Evolutionary conservation across 2,329 filamentous ascomycete species (phyloP).

Genomic region (Aspergillus pseudoviridinutans): DNA sequence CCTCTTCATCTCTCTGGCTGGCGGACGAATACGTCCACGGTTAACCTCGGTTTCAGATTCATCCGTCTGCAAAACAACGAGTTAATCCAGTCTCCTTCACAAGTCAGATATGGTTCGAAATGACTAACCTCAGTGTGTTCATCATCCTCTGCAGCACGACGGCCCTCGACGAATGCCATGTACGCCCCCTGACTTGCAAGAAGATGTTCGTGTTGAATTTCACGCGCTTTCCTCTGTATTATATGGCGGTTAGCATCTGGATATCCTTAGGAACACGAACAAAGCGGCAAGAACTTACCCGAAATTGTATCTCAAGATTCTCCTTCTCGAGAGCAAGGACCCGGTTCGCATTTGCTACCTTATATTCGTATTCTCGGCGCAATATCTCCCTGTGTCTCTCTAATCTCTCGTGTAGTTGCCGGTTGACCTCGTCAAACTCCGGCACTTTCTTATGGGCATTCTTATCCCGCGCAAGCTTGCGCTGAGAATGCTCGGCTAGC

Average conservation of each 20-base stretch:
- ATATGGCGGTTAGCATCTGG: background rate
- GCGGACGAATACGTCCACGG: conserved; percentile 20
- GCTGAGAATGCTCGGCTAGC: conserved; percentile 37
- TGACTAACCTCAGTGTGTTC: conserved; percentile 37
- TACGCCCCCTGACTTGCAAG: conserved; percentile 38
- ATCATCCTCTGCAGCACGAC: conserved; percentile 38
- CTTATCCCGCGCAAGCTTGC: conserved; percentile 37
- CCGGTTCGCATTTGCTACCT: conserved; percentile 27
- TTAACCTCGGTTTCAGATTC: conserved; percentile 28
- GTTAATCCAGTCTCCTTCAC: conserved; percentile 11
- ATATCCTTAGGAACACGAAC: background rate
- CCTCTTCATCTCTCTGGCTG: conserved; percentile 23
- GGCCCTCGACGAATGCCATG: conserved; percentile 37
- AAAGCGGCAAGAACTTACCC: conserved; percentile 18
- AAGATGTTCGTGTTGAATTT: conserved; percentile 37
- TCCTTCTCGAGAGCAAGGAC: conserved; percentile 29
- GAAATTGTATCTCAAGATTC: conserved; percentile 30
- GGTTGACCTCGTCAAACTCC: conserved; percentile 36
- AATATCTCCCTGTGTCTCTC: conserved; percentile 26
- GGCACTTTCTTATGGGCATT: conserved; percentile 38
- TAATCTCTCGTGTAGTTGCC: conserved; percentile 26
- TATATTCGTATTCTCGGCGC: conserved; percentile 31
- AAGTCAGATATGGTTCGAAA: conserved; percentile 1
- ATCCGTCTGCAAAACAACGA: conserved; percentile 21
- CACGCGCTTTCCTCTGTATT: conserved; percentile 21